Evolutionary conservation across 2,329 filamentous ascomycete genomes (phyloP), one percentile per base, ranked within the genome.

Genomic region (Byssochlamys sp.): DNA sequence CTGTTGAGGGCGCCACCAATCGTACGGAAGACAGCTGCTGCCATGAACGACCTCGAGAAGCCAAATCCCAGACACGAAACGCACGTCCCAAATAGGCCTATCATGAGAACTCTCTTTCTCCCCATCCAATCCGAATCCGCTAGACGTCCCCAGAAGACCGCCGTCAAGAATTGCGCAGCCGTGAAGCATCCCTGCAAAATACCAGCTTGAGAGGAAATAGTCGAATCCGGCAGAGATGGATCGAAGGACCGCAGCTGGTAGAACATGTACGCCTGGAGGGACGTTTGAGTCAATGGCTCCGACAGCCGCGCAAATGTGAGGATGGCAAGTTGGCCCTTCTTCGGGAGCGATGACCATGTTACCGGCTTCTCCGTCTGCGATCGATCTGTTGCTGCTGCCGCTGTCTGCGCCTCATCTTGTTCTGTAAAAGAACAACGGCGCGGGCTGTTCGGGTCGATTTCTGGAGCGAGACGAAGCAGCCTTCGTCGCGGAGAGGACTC

Each of bases 171-270:
- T 69, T 96, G 90, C 0, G 88, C 86, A 0, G 85, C 87, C 0
- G 88, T 91, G 68, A 95, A 95, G 45, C 85, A 85, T 11, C 87
- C 89, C 53, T 89, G 84, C 26, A 95, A 77, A 2, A 95, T 75
- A 45, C 90, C 90, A 1, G 88, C 88, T 69, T 94, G 90, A 24
- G 81, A 80, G 0, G 90, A 84, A 62, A 95, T 91, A 1, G 81
- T 84, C 1, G 80, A 80, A 56, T 85, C 81, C 2, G 81, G 74
- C 24, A 80, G 70, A 25, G 73, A 78, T 2, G 78, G 78, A 26
- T 88, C 80, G 65, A 95, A 92, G 58, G 86, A 92, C 64, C 84
- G 85, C n/a, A 96, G 81, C 71, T 94, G 89, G 72, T 92, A 95
- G 74, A 90, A 95, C 78, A 95, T 85, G 72, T 95, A 95, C 1